A percentile compares a stretch with the other conserved stretches of the same genome.
Conservation (phyloP, 116 monocot species). For the Phalaenopsis hybrid region DNA sequence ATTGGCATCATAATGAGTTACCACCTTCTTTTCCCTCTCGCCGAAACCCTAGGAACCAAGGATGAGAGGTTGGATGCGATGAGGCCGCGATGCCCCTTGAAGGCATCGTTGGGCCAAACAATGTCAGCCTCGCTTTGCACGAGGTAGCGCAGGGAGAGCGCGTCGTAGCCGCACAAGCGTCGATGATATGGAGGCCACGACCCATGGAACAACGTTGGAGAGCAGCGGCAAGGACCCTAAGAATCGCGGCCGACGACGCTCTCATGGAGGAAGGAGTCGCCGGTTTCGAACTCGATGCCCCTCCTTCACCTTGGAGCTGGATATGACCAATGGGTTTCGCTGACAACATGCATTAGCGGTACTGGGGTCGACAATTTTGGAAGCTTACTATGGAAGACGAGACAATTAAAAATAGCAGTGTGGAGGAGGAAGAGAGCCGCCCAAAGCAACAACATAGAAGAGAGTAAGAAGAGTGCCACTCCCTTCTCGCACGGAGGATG, state of each 20-base stretch:
- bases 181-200: conserved; percentile 44
- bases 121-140: conserved; percentile 62
- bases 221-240: conserved; percentile 64
- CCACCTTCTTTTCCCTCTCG: conserved; percentile 39
- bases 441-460: too few species aligned
- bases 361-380: neutral
- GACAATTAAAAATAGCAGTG: neutral
- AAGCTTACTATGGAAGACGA: neutral
- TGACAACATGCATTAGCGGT: neutral
- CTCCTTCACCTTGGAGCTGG: conserved; percentile 20
- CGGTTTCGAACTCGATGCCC: conserved; percentile 67
- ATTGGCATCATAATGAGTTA: conserved; percentile 68
- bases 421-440: too few species aligned
- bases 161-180: conserved; percentile 93
- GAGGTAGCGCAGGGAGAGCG: conserved; percentile 76
- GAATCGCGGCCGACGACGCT: conserved; percentile 70
- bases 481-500: too few species aligned
- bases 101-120: conserved; percentile 94
- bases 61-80: conserved; percentile 52
- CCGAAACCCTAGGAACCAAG: conserved; percentile 5
- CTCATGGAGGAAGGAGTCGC: conserved; percentile 73
- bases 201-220: conserved; percentile 23
- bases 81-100: conserved; percentile 39
- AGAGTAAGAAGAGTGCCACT: too few species aligned
- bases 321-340: neutral